A percentile compares a stretch with the other conserved stretches of the same genome.
Evolutionary conservation across 2,329 filamentous ascomycete species (phyloP).

Genomic region (Trichophyton benhamiae): DNA sequence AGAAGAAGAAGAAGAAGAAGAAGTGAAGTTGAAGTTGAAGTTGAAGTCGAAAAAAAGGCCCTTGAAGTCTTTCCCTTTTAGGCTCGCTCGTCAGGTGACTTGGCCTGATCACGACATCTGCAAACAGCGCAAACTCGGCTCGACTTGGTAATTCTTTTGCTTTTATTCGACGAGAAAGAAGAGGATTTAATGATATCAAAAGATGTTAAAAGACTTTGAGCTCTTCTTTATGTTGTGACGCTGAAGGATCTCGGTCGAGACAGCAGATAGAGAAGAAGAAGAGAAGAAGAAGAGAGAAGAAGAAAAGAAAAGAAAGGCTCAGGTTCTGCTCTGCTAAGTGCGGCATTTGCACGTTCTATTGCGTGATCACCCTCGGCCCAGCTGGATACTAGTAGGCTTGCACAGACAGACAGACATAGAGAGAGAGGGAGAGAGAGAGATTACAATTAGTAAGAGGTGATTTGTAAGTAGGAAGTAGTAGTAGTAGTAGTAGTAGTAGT

Average conservation of each 20-base stretch:
- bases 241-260: too few relatives aligned
- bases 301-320: neutral
- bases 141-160: neutral
- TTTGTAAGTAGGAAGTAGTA: neutral
- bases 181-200: neutral
- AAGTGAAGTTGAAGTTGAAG: neutral
- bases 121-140: slow-evolving; percentile 10
- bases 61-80: neutral
- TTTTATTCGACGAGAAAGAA: neutral
- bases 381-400: neutral
- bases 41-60: neutral
- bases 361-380: slow-evolving; percentile 2
- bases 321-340: neutral
- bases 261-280: too few relatives aligned
- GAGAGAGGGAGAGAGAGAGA: neutral
- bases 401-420: neutral
- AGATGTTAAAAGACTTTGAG: too few relatives aligned
- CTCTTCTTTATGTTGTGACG: neutral
- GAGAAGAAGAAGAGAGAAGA: neutral
- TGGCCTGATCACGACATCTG: slow-evolving; percentile 33
- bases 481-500: too few relatives aligned
- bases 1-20: too few relatives aligned
- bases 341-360: slow-evolving; percentile 2
- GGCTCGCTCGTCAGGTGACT: neutral
- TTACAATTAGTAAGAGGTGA: neutral